phyloP scores from a whole-genome alignment of 768 basidiomycete species.

The Rhizopogon sp. region DNA sequence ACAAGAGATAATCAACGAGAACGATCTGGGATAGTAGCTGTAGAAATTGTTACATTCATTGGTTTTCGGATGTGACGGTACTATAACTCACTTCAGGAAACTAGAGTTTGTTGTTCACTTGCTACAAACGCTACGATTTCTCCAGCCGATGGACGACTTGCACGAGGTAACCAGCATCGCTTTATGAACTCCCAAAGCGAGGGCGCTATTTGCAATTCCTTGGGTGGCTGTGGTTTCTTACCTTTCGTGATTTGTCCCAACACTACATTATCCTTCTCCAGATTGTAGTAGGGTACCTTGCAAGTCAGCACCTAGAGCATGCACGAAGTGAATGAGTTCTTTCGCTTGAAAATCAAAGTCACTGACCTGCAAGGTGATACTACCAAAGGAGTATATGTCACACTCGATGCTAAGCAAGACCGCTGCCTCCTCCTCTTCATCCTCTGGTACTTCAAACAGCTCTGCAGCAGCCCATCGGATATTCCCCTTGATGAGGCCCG shows the following conservation, averaged over 20 bases:
- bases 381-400: constrained; percentile 43
- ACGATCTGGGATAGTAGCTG: too few relatives aligned
- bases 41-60: too few relatives aligned
- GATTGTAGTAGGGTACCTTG: background rate
- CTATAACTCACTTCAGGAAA: too few relatives aligned
- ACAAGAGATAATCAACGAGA: too few relatives aligned
- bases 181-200: too few relatives aligned
- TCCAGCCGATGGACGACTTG: too few relatives aligned
- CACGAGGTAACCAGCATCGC: too few relatives aligned
- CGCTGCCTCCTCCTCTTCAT: background rate
- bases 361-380: constrained; percentile 22
- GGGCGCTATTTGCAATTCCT: background rate
- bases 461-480: constrained; percentile 40
- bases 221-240: background rate
- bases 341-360: constrained; percentile 20
- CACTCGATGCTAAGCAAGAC: constrained; percentile 17
- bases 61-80: too few relatives aligned
- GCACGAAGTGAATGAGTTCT: background rate
- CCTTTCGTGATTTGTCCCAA: background rate
- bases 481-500: constrained; percentile 23
- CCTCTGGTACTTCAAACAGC: constrained; percentile 19
- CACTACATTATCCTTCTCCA: background rate
- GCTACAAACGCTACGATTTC: too few relatives aligned
- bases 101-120: too few relatives aligned
- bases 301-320: background rate